phyloP scores from a whole-genome alignment of 2,329 filamentous ascomycete genomes.

The Penicillium sp. region DNA sequence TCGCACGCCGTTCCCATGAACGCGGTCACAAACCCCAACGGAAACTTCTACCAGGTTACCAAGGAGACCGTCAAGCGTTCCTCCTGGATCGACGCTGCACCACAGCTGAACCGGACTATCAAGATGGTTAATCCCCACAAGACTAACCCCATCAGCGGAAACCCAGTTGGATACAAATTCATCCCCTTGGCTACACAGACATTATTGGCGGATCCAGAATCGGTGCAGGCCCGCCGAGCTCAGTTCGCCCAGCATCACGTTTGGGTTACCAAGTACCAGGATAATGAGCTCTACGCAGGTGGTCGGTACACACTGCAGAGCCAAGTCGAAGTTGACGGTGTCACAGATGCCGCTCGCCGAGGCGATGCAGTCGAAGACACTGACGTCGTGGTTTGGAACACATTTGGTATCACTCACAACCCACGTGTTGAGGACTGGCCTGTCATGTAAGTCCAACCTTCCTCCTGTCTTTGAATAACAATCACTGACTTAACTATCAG shows the following conservation, averaged over 20 bases:
- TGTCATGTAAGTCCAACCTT: constrained; percentile 37
- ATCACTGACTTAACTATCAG: constrained; percentile 18
- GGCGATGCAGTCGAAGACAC: constrained; percentile 38
- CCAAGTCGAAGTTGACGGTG: constrained; percentile 39
- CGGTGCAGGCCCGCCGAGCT: constrained; percentile 53
- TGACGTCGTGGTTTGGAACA: constrained; percentile 47
- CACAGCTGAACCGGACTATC: constrained; percentile 51
- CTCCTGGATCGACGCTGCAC: constrained; percentile 49
- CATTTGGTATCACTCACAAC: constrained; percentile 48
- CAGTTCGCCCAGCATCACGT: constrained; percentile 58
- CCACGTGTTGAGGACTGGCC: constrained; percentile 48
- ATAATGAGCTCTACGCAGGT: constrained; percentile 55
- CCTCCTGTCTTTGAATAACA: background rate
- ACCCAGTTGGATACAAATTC: constrained; percentile 58
- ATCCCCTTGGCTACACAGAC: constrained; percentile 57
- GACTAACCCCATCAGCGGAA: constrained; percentile 55
- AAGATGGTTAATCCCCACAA: constrained; percentile 58
- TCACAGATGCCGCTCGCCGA: constrained; percentile 34
- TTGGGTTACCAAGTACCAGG: constrained; percentile 55
- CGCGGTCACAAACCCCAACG: constrained; percentile 52
- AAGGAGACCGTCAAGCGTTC: constrained; percentile 50
- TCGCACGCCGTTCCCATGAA: constrained; percentile 60
- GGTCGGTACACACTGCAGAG: constrained; percentile 57
- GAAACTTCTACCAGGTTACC: constrained; percentile 51
- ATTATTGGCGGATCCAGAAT: constrained; percentile 55